Evolutionary conservation across 306 rosid species (phyloP).

Genomic region (Dalbergia cultrata): DNA sequence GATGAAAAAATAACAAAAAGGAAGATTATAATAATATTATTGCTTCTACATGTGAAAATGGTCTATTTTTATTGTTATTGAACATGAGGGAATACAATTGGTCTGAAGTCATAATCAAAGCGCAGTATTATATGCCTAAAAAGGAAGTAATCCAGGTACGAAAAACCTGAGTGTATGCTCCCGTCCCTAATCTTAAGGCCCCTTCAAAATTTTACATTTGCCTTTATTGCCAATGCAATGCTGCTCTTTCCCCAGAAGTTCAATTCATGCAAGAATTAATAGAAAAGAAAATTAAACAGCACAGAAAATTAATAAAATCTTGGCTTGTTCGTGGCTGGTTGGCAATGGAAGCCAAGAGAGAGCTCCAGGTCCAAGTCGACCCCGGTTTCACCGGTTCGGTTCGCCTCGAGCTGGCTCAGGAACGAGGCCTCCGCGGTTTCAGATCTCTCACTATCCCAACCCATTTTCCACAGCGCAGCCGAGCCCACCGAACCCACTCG

Average conservation of each 20-base stretch:
- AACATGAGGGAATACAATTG: not conserved
- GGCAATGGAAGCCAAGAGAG: constrained; percentile 46
- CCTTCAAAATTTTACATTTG: not conserved
- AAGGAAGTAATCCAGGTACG: not conserved
- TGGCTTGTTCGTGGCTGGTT: not conserved
- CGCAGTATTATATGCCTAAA: not conserved
- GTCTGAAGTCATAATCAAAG: not conserved
- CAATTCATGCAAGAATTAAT: not conserved
- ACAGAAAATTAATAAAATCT: not conserved
- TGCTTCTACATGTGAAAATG: no score
- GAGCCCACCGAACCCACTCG: constrained; percentile 11
- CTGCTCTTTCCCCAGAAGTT: not conserved
- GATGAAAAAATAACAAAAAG: no score
- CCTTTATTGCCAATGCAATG: not conserved
- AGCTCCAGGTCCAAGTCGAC: constrained; percentile 60
- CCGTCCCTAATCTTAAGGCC: not conserved
- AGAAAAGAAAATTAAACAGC: not conserved
- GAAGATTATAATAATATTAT: no score
- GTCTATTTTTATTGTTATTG: not conserved
- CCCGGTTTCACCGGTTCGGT: not conserved
- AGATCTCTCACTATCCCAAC: constrained; percentile 25
- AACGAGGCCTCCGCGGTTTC: constrained; percentile 41
- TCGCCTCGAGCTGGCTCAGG: not conserved
- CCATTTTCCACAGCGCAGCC: not conserved
- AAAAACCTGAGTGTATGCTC: not conserved